Base-by-base conservation (phyloP, 345 rosid genomes). In the Eucalyptus cloeziana region DNA sequence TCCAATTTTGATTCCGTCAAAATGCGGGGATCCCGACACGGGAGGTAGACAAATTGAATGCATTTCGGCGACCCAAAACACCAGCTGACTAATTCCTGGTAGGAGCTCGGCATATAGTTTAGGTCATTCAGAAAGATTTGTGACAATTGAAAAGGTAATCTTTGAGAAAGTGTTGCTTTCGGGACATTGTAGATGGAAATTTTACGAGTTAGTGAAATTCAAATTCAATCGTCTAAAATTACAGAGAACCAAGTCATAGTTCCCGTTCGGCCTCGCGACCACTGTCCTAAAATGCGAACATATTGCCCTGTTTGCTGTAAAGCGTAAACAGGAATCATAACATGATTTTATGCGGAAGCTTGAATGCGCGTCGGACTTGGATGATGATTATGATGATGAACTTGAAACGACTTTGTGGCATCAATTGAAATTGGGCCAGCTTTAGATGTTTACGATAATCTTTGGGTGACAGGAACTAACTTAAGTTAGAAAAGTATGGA, bases 1-100 rank as follows among this genome's bases (percentile, higher is more conserved):
- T 95, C 90, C 89, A 93, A 85, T 95, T 96, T 91, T 95, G 94
- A 93, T 90, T 43, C 64, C 56, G 60, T 33, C 30, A 30, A 16
- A 86, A 11, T 22, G 85, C 85, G 16, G 85, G 85, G 85, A 76
- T 76, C 85, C 44, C 47, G 7, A 76, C 47, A 76, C 47, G 85
- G 85, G 85, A 76, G 15, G 16, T 40, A 40, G 85, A 40, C 47
- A 76, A 71, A 40, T 76, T 76, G 16, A 76, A 76, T 40, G 85
- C 85, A 40, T 40, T 76, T 76, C 7, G 1, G 47, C 8, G 47
- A 76, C 47, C 85, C 85, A 21, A 76, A 76, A 40, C 85, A 76
- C 83, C 47, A 40, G 85, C 15, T 76, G 85, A 76, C 47, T 40
- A 76, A 76, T 76, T 76, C 44, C 85, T 76, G 85, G 85, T 56